Conservation (phyloP, 306 rosid species). For the Calophaca sinica region DNA sequence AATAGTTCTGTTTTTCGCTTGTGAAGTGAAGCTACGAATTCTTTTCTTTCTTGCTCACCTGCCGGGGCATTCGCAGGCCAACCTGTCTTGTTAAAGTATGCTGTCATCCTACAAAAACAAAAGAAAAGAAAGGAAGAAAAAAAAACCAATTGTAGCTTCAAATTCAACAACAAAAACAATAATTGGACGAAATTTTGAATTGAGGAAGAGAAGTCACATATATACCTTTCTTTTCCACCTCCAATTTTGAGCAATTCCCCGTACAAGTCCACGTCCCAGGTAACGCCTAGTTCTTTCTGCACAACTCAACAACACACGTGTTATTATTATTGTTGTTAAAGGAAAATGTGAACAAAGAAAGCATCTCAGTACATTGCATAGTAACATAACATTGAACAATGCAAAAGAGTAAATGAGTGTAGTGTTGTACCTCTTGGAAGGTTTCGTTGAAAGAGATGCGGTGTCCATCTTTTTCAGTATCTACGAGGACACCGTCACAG, state of each 20-base stretch:
- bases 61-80: conserved; percentile 92
- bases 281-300: conserved; percentile 86
- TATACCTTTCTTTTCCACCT: conserved; percentile 96
- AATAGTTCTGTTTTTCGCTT: conserved; percentile 90
- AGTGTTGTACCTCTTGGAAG: conserved; percentile 88
- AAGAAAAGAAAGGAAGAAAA: background rate
- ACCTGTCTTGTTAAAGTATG: conserved; percentile 87
- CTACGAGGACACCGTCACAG: conserved; percentile 97
- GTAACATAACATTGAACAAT: no score
- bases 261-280: conserved; percentile 95
- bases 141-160: conserved; percentile 25
- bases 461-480: conserved; percentile 97
- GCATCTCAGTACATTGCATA: background rate
- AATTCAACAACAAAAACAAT: conserved; percentile 29
- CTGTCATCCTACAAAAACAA: conserved; percentile 77
- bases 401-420: no score
- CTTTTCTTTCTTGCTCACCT: conserved; percentile 77
- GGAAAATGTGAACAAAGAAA: background rate
- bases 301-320: conserved; percentile 17
- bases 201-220: background rate
- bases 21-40: conserved; percentile 91
- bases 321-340: background rate
- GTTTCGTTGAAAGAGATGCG: conserved; percentile 93
- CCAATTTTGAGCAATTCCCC: conserved; percentile 98
- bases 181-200: background rate